Percentiles rank a stretch among this genome's conserved stretches.
phyloP scores from a whole-genome alignment of 2,329 filamentous ascomycete species.

The Thielaviopsis punctulata region DNA sequence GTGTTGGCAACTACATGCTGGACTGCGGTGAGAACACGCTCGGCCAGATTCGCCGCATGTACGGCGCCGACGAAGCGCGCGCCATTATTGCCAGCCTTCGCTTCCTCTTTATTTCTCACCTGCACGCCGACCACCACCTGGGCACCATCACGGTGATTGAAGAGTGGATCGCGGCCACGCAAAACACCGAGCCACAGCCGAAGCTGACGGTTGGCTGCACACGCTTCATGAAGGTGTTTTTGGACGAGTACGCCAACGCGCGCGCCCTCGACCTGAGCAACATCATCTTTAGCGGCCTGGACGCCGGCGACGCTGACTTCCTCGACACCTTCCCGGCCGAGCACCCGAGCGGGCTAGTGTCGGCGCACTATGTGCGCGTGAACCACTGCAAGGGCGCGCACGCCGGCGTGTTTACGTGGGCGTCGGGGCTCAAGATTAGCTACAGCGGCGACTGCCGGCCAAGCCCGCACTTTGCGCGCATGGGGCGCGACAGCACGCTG shows the following conservation, averaged over 20 bases:
- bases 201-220: constrained; percentile 54
- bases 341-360: constrained; percentile 40
- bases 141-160: constrained; percentile 67
- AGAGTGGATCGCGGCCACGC: constrained; percentile 52
- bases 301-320: constrained; percentile 14
- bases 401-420: constrained; percentile 62
- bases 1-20: constrained; percentile 72
- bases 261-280: constrained; percentile 57
- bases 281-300: constrained; percentile 19
- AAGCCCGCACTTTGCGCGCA: constrained; percentile 46
- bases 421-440: constrained; percentile 65
- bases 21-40: constrained; percentile 88
- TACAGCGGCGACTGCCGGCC: constrained; percentile 93
- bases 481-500: constrained; percentile 61
- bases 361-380: constrained; percentile 51
- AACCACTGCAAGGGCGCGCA: constrained; percentile 65
- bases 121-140: constrained; percentile 92
- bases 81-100: constrained; percentile 64
- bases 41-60: constrained; percentile 66
- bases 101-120: constrained; percentile 81
- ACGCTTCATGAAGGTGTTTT: constrained; percentile 52
- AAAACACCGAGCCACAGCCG: constrained; percentile 17
- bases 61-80: constrained; percentile 43
- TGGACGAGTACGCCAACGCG: constrained; percentile 62
- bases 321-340: constrained; percentile 21